Percentiles rank a stretch among this genome's conserved stretches.
Conservation (phyloP, 2,329 filamentous ascomycete genomes). For the Phyllosticta paracitricarpa region DNA sequence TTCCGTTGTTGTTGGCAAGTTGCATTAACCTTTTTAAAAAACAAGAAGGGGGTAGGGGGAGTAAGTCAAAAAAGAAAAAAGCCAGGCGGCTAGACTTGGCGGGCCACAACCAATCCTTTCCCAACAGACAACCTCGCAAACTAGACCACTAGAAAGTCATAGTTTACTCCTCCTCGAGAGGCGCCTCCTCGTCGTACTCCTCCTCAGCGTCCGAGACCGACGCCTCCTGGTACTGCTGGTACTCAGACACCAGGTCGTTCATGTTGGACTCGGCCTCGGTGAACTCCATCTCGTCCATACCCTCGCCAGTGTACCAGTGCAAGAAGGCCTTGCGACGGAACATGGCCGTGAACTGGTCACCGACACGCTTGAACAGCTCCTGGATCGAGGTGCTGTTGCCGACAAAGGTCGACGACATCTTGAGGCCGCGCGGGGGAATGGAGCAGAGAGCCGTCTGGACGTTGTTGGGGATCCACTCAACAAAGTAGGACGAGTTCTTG, state of each 20-base stretch:
- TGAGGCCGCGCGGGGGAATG: slow-evolving; percentile 91
- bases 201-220: slow-evolving; percentile 95
- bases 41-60: background rate
- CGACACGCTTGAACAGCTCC: slow-evolving; percentile 99
- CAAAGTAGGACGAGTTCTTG: slow-evolving; percentile 99
- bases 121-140: background rate
- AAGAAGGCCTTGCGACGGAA: slow-evolving; percentile 99
- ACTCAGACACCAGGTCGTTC: slow-evolving; percentile 99
- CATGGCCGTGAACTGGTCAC: slow-evolving; percentile 99
- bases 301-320: slow-evolving; percentile 99
- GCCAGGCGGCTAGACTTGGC: background rate
- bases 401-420: slow-evolving; percentile 99
- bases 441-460: slow-evolving; percentile 99
- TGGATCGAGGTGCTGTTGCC: slow-evolving; percentile 99
- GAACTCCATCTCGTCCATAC: slow-evolving; percentile 99
- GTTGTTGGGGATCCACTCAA: slow-evolving; percentile 99
- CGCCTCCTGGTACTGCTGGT: slow-evolving; percentile 99
- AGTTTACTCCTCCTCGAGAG: slow-evolving; percentile 55
- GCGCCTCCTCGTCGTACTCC: slow-evolving; percentile 81
- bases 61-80: background rate
- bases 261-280: slow-evolving; percentile 99
- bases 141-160: background rate
- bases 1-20: background rate
- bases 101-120: background rate
- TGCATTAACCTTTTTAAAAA: background rate